Evolutionary conservation across 352 stramenopile genomes (phyloP).

Genomic region (Pythium folliculosum): DNA sequence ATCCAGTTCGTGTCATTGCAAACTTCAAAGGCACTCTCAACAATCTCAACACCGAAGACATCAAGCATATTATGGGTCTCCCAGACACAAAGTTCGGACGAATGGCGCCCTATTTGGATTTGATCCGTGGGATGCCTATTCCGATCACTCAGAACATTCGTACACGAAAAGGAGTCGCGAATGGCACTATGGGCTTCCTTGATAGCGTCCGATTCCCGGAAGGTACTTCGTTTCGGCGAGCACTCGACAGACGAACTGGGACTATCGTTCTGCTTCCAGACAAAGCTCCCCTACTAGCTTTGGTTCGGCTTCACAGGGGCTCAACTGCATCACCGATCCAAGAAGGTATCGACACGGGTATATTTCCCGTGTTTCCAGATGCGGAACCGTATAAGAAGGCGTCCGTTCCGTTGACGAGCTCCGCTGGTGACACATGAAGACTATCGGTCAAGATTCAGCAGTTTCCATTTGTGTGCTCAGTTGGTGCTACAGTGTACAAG

Average conservation of each 20-base stretch:
- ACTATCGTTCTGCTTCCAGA: neutral
- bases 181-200: slow-evolving; percentile 9
- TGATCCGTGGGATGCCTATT: slow-evolving; percentile 22
- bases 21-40: slow-evolving; percentile 24
- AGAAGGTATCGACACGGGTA: neutral
- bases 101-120: slow-evolving; percentile 20
- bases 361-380: slow-evolving; percentile 7
- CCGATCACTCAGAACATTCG: slow-evolving; percentile 20
- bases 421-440: neutral
- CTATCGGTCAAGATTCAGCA: slow-evolving; percentile 17
- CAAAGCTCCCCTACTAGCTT: neutral
- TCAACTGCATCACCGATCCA: neutral
- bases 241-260: neutral
- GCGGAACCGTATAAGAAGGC: neutral
- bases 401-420: neutral
- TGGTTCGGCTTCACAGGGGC: neutral
- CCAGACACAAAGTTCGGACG: slow-evolving; percentile 13
- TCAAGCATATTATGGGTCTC: slow-evolving; percentile 9
- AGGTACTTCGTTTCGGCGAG: neutral
- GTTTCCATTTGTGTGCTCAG: slow-evolving; percentile 26
- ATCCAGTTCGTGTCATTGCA: slow-evolving; percentile 12
- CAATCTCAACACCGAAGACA: slow-evolving; percentile 4
- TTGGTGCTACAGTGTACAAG: slow-evolving; percentile 28
- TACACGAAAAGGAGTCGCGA: slow-evolving; percentile 13
- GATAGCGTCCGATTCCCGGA: neutral